A percentile compares a stretch with the other conserved stretches of the same genome.
phyloP scores from a whole-genome alignment of 2,329 filamentous ascomycete genomes.

The Diaporthe helianthi region DNA sequence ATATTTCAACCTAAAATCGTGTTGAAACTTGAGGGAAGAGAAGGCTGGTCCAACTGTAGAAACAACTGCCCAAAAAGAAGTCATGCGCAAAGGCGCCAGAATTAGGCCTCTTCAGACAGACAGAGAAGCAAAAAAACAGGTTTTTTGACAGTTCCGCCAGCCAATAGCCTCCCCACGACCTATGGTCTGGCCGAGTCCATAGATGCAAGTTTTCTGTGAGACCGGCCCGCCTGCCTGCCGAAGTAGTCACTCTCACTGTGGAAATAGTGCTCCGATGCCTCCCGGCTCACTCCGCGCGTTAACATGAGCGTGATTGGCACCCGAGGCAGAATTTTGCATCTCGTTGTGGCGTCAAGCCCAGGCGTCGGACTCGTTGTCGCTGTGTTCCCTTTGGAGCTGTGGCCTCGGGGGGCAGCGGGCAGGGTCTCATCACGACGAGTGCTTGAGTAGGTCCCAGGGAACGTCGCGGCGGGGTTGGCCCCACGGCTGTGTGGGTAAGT shows the following conservation, averaged over 20 bases:
- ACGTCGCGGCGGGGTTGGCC: conserved; percentile 17
- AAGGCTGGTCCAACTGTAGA: not conserved
- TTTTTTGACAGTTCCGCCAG: conserved; percentile 16
- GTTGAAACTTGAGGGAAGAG: not conserved
- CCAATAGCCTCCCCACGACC: conserved; percentile 9
- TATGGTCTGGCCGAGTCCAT: conserved; percentile 22
- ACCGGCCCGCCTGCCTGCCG: conserved; percentile 11
- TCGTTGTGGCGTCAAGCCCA: not conserved
- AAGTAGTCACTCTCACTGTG: not conserved
- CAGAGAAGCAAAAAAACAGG: conserved; percentile 23
- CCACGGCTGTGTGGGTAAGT: conserved; percentile 14
- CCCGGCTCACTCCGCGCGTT: not conserved
- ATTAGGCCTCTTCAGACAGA: not conserved
- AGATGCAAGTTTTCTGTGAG: conserved; percentile 7
- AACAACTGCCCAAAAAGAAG: conserved; percentile 5
- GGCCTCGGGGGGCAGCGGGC: not conserved
- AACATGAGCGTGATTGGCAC: not conserved
- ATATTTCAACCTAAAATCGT: not conserved
- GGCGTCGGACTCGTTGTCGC: not conserved
- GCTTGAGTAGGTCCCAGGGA: conserved; percentile 1
- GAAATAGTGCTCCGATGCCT: not conserved
- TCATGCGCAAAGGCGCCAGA: conserved; percentile 17
- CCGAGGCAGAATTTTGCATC: not conserved
- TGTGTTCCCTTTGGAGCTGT: not conserved
- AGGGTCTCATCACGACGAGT: not conserved